Conservation (phyloP, 805 yeast species). For the Grigorovia transvaalensis region DNA sequence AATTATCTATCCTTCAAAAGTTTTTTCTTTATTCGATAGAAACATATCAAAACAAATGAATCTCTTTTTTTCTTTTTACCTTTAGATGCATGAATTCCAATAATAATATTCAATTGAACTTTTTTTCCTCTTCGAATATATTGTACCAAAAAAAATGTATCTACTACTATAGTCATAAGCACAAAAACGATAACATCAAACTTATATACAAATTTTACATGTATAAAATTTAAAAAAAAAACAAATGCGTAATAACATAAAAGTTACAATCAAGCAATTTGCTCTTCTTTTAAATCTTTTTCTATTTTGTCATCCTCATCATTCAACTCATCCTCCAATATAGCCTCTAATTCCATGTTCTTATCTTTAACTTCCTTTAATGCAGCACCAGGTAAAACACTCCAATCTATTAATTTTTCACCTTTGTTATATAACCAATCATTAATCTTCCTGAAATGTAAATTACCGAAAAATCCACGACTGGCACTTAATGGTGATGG, state of each 20-base stretch:
- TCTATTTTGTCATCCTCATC: not conserved
- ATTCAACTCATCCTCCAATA: not conserved
- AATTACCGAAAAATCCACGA: constrained; percentile 65
- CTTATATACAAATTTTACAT: constrained; percentile 1
- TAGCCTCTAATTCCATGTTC: constrained; percentile 4
- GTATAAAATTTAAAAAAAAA: not conserved
- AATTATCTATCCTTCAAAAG: too few species aligned
- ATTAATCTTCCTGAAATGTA: constrained; percentile 67
- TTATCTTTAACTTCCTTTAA: constrained; percentile 16
- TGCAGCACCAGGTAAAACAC: constrained; percentile 26
- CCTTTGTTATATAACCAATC: constrained; percentile 50
- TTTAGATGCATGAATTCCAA: not conserved
- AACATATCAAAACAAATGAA: too few species aligned
- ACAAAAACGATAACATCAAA: not conserved
- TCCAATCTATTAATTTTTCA: constrained; percentile 57
- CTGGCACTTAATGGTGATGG: constrained; percentile 93
- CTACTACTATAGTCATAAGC: not conserved
- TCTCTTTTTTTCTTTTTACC: too few species aligned
- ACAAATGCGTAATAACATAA: too few species aligned
- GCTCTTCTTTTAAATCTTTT: not conserved
- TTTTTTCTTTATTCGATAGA: too few species aligned
- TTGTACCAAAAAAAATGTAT: not conserved
- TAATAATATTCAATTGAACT: not conserved
- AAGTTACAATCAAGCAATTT: not conserved
- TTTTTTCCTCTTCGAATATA: not conserved